Conservation (phyloP, 208 protist genomes). For the Plasmodiophora brassicae region DNA sequence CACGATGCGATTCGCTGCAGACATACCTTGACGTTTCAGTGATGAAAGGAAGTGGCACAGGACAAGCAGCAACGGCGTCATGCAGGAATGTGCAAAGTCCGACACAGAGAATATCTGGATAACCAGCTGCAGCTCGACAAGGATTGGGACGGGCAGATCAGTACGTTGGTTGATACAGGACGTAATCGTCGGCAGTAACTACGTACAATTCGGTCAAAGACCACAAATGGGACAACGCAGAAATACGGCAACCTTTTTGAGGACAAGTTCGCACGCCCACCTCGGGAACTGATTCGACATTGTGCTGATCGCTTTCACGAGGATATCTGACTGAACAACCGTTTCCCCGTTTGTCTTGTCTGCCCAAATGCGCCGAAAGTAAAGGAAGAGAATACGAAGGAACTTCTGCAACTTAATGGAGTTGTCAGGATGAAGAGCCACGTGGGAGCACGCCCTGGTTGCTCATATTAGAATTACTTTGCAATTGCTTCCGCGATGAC, state of each 20-base stretch:
- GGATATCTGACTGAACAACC: not conserved
- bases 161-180: not conserved
- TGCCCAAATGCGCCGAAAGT: not conserved
- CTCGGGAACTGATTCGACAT: not conserved
- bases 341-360: not conserved
- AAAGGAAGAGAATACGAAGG: not conserved
- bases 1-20: not conserved
- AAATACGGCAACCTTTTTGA: not conserved
- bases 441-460: not conserved
- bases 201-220: not conserved
- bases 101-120: not conserved
- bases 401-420: not conserved
- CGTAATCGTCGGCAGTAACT: not conserved
- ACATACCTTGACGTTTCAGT: not conserved
- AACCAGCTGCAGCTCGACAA: not conserved
- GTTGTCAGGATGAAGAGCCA: not conserved
- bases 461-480: too few relatives aligned
- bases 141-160: not conserved
- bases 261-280: not conserved
- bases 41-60: not conserved
- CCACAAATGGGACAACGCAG: not conserved
- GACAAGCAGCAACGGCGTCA: not conserved
- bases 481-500: too few relatives aligned
- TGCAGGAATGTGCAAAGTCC: conserved; percentile 3
- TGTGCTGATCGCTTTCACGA: not conserved